A percentile compares a stretch with the other conserved stretches of the same genome.
phyloP scores from a whole-genome alignment of 23 red algal species.

The Gracilaria gracilis region DNA sequence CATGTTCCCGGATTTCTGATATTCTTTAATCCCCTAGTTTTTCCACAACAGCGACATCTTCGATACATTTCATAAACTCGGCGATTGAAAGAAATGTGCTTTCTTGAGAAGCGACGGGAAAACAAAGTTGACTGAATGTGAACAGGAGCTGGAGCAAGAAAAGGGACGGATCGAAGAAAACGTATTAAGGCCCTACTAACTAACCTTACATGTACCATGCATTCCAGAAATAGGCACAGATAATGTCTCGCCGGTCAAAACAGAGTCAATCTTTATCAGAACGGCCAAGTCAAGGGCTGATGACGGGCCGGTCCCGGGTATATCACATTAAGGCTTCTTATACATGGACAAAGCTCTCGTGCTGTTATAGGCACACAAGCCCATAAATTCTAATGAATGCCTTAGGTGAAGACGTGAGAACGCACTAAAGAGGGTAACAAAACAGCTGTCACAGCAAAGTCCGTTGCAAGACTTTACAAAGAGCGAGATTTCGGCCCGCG shows the following conservation, averaged over 20 bases:
- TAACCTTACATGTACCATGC: no score
- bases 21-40: no score
- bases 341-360: neutral
- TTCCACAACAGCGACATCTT: no score
- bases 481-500: neutral
- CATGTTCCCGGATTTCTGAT: no score
- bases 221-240: no score
- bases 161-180: neutral
- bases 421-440: neutral
- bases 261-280: neutral
- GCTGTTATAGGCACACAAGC: neutral
- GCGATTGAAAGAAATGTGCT: no score
- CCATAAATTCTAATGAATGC: neutral
- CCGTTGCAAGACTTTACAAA: neutral
- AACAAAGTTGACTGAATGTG: no score
- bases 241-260: no score
- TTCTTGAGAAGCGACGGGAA: no score
- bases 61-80: no score
- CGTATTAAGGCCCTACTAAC: no score
- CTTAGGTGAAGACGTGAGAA: neutral
- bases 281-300: neutral
- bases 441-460: slow-evolving; percentile 28
- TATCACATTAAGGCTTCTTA: neutral
- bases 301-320: neutral
- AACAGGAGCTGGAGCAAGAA: no score